These are phyloP conservation scores for Orbilia brochopaga DNA, from an alignment of 2,329 filamentous ascomycete genomes.

Conservation along the genomic window DNA sequence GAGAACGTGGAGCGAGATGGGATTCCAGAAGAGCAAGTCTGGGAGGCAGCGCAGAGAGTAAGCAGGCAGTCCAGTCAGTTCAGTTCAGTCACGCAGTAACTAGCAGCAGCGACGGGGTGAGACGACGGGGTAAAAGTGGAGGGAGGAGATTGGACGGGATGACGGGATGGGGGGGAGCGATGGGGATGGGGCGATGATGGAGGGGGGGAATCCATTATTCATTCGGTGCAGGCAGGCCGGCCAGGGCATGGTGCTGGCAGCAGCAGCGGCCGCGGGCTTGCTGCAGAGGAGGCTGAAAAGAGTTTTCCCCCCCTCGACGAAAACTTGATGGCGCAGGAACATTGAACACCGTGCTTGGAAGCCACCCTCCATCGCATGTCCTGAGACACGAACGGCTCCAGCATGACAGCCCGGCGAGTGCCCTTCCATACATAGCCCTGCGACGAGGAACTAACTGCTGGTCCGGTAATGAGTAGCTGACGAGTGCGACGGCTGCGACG, in stretches of 20 bases:
- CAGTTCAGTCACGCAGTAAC: slow-evolving; percentile 2
- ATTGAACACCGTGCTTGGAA: slow-evolving; percentile 9
- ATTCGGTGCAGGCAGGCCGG: slow-evolving; percentile 11
- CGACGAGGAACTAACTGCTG: too few relatives aligned
- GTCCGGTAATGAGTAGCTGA: too few relatives aligned
- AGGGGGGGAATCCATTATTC: too few relatives aligned
- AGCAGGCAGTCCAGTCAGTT: neutral
- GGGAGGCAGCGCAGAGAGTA: neutral
- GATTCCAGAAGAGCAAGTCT: neutral
- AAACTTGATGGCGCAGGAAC: slow-evolving; percentile 48
- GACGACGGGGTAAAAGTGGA: neutral
- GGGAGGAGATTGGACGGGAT: neutral
- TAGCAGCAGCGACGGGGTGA: neutral
- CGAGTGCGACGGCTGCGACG: too few relatives aligned
- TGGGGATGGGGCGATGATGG: slow-evolving; percentile 18
- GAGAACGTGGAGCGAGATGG: neutral
- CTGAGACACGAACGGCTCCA: slow-evolving; percentile 33
- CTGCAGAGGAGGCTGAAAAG: slow-evolving; percentile 47
- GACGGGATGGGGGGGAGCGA: slow-evolving; percentile 6
- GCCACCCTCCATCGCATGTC: neutral
- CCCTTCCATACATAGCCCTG: neutral
- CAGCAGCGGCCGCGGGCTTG: too few relatives aligned
- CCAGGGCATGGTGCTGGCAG: too few relatives aligned
- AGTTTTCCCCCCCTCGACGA: slow-evolving; percentile 23
- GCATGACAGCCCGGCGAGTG: slow-evolving; percentile 7